Evolutionary conservation across 2,329 filamentous ascomycete genomes (phyloP), one percentile per base, ranked within the genome.

Genomic region (Teratosphaeria zuluensis): DNA sequence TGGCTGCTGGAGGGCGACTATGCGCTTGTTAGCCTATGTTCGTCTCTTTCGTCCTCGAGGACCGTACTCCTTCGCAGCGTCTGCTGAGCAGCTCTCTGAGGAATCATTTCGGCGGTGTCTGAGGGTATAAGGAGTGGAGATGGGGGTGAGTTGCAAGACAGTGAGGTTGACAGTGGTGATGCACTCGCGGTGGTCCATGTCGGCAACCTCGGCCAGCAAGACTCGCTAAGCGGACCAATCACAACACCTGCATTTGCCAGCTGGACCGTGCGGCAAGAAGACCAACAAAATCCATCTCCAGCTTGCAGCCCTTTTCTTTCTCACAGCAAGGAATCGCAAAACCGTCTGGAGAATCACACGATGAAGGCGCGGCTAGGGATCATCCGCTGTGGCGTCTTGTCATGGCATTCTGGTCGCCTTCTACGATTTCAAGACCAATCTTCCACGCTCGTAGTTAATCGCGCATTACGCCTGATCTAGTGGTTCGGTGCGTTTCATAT

Each of bases 401-500:
- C 61, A 56, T 65, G 74, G 56, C 59, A 59, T 55, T 58, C 46
- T 62, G 58, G 57, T 63, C 62, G 60, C 28, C 28, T 54, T 56
- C 46, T 55, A 69, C 73, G 72, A 72, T 75, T 77, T 72, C 72
- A 64, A 75, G 76, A 79, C 69, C 69, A 72, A 78, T 63, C 35
- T 48, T 35, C 14, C 42, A 61, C 59, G 73, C 76, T 76, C 75
- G 77, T 79, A 75, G 76, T 80, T 80, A 80, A 80, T 80, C 77
- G 74, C 77, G 71, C 76, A 76, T 75, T 72, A 70, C 66, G 63
- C 69, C 73, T 69, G 61, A 67, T 61, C 59, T 66, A 64, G 68
- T 75, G 73, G 70, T 71, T 71, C 64, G 70, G 72, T 76, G 77
- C 72, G 77, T 77, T 80, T 80, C 77, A 80, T 79, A 78, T 80